Percentiles rank a stretch among this genome's conserved stretches.
Conservation (phyloP, 2,329 filamentous ascomycete species). For the Penicillium sp. region DNA sequence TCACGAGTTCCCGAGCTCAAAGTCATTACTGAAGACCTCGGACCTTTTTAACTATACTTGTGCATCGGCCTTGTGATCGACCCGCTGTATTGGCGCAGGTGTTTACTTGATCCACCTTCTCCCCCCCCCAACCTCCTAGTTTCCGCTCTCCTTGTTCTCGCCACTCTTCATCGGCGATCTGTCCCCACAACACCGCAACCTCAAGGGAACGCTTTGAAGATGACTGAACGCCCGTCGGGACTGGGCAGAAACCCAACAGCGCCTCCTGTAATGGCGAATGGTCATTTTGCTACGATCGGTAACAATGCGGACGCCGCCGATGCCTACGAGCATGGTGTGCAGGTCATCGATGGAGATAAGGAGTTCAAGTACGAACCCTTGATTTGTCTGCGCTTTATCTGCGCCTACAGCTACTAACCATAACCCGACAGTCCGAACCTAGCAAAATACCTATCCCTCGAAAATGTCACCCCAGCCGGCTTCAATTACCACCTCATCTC, state of each 20-base stretch:
- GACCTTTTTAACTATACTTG: constrained; percentile 16
- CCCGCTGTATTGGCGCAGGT: background rate
- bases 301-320: constrained; percentile 35
- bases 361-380: constrained; percentile 77
- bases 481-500: constrained; percentile 99
- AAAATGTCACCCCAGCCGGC: constrained; percentile 79
- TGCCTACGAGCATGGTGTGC: constrained; percentile 84
- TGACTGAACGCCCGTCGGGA: constrained; percentile 27
- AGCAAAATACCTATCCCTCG: constrained; percentile 75
- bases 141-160: constrained; percentile 14
- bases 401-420: constrained; percentile 12
- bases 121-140: constrained; percentile 13
- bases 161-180: constrained; percentile 16
- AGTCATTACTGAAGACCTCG: background rate
- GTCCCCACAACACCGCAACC: constrained; percentile 17
- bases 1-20: background rate
- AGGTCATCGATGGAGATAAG: constrained; percentile 95
- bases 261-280: constrained; percentile 44
- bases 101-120: constrained; percentile 11
- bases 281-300: constrained; percentile 47
- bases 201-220: constrained; percentile 12
- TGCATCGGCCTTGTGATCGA: constrained; percentile 7
- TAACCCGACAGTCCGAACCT: constrained; percentile 63
- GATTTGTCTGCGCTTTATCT: background rate
- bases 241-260: constrained; percentile 32